phyloP scores from a whole-genome alignment of 2,329 filamentous ascomycete species.

The Dactylonectria estremocensis region DNA sequence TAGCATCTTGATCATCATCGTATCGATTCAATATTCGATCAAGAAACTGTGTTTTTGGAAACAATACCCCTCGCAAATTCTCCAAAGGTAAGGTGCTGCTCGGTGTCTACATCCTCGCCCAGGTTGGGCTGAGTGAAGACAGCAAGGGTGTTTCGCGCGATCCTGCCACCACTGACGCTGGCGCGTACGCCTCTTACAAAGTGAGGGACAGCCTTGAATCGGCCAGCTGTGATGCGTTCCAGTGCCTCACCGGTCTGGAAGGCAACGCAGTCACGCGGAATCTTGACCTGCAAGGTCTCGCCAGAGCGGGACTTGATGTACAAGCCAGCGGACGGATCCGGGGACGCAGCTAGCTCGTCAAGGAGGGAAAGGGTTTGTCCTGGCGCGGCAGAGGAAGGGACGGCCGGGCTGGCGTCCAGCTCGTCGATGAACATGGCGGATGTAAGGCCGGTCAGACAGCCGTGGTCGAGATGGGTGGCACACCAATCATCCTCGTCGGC shows the following conservation, averaged over 20 bases:
- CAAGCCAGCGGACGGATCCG: slow-evolving; percentile 88
- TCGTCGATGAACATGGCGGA: slow-evolving; percentile 98
- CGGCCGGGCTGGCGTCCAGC: slow-evolving; percentile 56
- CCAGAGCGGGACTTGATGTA: slow-evolving; percentile 93
- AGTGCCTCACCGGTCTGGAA: slow-evolving; percentile 97
- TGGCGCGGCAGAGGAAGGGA: slow-evolving; percentile 41
- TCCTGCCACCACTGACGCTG: slow-evolving; percentile 64
- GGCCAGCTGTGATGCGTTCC: slow-evolving; percentile 90
- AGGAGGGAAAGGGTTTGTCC: slow-evolving; percentile 65
- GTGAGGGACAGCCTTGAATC: slow-evolving; percentile 95
- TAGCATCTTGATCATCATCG: not conserved
- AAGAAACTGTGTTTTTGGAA: slow-evolving; percentile 70
- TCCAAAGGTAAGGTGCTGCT: slow-evolving; percentile 79
- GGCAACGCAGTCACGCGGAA: slow-evolving; percentile 91
- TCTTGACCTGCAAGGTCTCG: slow-evolving; percentile 89
- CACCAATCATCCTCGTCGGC: slow-evolving; percentile 91
- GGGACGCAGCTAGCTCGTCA: slow-evolving; percentile 80
- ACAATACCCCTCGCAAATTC: slow-evolving; percentile 79
- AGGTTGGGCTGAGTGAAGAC: slow-evolving; percentile 98
- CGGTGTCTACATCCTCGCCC: slow-evolving; percentile 81
- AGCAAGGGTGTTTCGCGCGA: slow-evolving; percentile 90
- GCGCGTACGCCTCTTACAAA: slow-evolving; percentile 86
- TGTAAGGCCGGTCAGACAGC: slow-evolving; percentile 93
- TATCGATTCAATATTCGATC: slow-evolving; percentile 1
- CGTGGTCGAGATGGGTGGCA: slow-evolving; percentile 90